phyloP scores from a whole-genome alignment of 345 rosid genomes.

The Aquilaria sinensis region DNA sequence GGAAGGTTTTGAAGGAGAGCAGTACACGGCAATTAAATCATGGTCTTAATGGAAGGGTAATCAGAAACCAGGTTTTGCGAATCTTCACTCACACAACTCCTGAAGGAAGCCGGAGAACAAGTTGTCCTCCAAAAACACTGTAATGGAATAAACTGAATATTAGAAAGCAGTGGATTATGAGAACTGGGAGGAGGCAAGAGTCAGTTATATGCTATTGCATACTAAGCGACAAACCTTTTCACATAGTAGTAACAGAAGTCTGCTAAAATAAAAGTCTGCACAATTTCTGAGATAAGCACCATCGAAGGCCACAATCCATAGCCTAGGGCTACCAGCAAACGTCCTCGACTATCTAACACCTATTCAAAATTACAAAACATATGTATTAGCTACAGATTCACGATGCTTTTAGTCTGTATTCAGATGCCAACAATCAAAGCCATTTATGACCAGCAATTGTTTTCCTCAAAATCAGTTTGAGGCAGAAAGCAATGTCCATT shows the following conservation, averaged over 20 bases:
- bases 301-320: conserved; percentile 94
- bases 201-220: not conserved
- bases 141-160: conserved; percentile 10
- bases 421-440: too few species aligned
- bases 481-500: too few species aligned
- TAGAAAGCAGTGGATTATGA: not conserved
- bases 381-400: not conserved
- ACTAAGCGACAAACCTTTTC: conserved; percentile 38
- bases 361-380: conserved; percentile 15
- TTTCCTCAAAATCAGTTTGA: too few species aligned
- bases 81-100: conserved; percentile 60
- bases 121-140: conserved; percentile 95
- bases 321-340: conserved; percentile 81
- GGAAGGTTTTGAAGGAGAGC: too few species aligned
- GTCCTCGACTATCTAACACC: conserved; percentile 86
- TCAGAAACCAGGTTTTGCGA: not conserved
- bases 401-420: too few species aligned
- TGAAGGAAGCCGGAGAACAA: conserved; percentile 85
- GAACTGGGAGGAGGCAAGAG: not conserved
- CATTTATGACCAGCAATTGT: too few species aligned
- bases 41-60: conserved; percentile 10
- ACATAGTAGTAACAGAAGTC: conserved; percentile 93
- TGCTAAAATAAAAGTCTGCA: conserved; percentile 90
- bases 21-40: not conserved
- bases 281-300: conserved; percentile 90